Conservation (phyloP, 2,329 filamentous ascomycete genomes). For the Fusarium sp. region DNA sequence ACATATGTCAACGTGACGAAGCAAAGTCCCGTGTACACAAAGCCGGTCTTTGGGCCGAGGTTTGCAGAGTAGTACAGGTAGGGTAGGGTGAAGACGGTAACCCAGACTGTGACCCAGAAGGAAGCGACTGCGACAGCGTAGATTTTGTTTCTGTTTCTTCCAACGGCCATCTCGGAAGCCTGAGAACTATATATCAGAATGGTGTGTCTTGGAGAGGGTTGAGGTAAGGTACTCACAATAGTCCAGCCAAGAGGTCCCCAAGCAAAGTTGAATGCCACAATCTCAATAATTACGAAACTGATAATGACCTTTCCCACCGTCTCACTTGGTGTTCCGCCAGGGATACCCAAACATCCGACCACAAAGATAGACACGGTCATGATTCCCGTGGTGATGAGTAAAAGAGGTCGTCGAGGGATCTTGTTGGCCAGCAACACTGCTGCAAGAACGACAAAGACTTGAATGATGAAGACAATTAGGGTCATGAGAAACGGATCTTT, state of each 20-base stretch:
- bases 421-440: constrained; percentile 58
- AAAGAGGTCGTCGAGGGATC: constrained; percentile 55
- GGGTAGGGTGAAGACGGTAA: constrained; percentile 56
- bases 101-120: constrained; percentile 61
- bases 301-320: constrained; percentile 57
- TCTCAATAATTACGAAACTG: constrained; percentile 58
- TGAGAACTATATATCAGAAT: constrained; percentile 8
- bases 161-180: constrained; percentile 62
- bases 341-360: constrained; percentile 58
- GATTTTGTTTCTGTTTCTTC: constrained; percentile 57
- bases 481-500: constrained; percentile 58
- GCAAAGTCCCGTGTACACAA: constrained; percentile 54
- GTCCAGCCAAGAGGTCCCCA: constrained; percentile 57
- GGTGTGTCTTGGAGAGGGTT: rapidly evolving
- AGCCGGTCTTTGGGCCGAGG: constrained; percentile 56
- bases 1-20: constrained; percentile 54
- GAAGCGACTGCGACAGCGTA: constrained; percentile 55
- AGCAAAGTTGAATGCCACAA: constrained; percentile 61
- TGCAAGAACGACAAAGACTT: constrained; percentile 57
- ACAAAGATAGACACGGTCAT: constrained; percentile 58
- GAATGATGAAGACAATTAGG: constrained; percentile 58
- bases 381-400: constrained; percentile 55
- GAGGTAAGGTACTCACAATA: constrained; percentile 44
- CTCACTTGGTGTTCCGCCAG: constrained; percentile 44
- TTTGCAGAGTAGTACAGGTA: constrained; percentile 58